These are phyloP conservation scores for Leptoxyphium fumago DNA, from an alignment of 2,329 filamentous ascomycete species.

Conservation along the genomic window DNA sequence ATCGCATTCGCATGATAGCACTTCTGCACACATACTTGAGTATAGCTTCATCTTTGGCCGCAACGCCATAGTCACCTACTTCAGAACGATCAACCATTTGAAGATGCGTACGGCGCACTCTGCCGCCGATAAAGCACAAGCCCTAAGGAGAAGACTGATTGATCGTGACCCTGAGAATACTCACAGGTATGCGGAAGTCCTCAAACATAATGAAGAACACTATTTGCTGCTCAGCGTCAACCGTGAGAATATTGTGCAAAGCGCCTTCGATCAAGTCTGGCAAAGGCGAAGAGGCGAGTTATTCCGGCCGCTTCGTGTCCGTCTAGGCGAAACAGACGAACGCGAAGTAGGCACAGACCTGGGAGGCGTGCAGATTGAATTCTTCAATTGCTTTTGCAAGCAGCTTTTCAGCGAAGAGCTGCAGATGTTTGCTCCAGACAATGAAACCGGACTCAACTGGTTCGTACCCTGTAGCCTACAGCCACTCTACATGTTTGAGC, in stretches of 20 bases:
- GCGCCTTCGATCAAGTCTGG: conserved; percentile 72
- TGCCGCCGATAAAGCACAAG: background rate
- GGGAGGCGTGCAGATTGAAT: conserved; percentile 91
- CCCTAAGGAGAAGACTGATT: background rate
- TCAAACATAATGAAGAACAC: conserved; percentile 22
- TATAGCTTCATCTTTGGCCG: conserved; percentile 68
- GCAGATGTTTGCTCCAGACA: conserved; percentile 65
- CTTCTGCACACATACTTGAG: conserved; percentile 51
- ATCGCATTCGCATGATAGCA: background rate
- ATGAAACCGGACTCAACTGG: conserved; percentile 67
- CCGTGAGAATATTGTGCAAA: conserved; percentile 25
- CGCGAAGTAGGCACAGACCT: conserved; percentile 87
- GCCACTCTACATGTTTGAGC: conserved; percentile 77
- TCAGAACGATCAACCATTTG: conserved; percentile 75
- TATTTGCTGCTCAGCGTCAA: conserved; percentile 31
- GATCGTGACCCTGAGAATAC: background rate
- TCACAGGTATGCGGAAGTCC: background rate
- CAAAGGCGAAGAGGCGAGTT: conserved; percentile 69
- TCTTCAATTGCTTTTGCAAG: conserved; percentile 71
- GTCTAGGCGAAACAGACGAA: conserved; percentile 57
- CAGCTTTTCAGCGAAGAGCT: conserved; percentile 62
- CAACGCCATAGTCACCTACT: conserved; percentile 62
- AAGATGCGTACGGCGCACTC: conserved; percentile 46
- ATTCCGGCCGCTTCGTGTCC: conserved; percentile 72
- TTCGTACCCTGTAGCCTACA: conserved; percentile 73